Evolutionary conservation across 1,284 basidiomycete species (phyloP).

Genomic region (Trichosporon sp.): DNA sequence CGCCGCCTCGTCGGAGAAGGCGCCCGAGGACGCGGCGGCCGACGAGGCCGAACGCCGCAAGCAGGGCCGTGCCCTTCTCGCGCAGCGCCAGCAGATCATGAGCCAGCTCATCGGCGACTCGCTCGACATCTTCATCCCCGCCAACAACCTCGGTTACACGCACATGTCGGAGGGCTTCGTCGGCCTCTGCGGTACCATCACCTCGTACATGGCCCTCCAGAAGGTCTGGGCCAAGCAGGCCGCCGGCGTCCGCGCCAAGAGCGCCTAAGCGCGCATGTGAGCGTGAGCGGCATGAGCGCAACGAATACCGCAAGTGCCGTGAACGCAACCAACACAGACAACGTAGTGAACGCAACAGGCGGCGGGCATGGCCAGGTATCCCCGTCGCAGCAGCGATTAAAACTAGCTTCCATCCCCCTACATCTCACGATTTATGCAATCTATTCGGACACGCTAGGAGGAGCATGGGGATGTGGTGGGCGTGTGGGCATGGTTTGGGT

Average conservation of each 20-base stretch:
- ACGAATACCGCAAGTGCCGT: neutral
- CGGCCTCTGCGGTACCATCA: constrained; percentile 64
- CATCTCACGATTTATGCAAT: constrained; percentile 18
- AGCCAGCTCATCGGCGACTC: constrained; percentile 55
- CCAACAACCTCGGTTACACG: constrained; percentile 75
- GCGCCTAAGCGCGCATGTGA: neutral
- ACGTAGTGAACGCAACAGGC: neutral
- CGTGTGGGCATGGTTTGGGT: neutral
- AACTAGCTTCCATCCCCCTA: neutral
- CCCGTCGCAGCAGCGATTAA: neutral
- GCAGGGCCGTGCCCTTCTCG: constrained; percentile 52
- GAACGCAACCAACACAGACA: neutral
- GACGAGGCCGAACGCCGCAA: constrained; percentile 50
- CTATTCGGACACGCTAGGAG: constrained; percentile 2
- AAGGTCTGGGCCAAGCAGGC: constrained; percentile 54
- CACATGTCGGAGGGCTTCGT: constrained; percentile 82
- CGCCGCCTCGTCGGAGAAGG: constrained; percentile 39
- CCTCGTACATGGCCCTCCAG: constrained; percentile 59
- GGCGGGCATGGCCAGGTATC: neutral
- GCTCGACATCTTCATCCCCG: constrained; percentile 75
- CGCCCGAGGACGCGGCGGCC: constrained; percentile 38
- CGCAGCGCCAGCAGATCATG: constrained; percentile 53
- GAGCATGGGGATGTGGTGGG: neutral
- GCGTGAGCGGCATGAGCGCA: neutral
- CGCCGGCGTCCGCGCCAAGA: constrained; percentile 27